Evolutionary conservation across 306 rosid genomes (phyloP).

Genomic region (Lablab purpureus): DNA sequence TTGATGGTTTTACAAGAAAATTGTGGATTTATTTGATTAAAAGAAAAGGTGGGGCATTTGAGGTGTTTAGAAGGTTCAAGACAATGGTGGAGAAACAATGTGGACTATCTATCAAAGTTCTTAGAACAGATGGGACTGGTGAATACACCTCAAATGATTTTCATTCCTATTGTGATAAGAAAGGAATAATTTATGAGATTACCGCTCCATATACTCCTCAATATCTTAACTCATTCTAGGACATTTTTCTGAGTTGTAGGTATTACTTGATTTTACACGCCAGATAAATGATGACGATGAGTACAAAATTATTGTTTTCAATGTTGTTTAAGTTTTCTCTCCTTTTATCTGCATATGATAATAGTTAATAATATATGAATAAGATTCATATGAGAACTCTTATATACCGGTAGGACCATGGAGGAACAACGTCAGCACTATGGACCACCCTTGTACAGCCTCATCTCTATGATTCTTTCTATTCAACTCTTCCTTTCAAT

Average conservation of each 20-base stretch:
- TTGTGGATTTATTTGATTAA: background rate
- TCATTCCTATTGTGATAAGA: background rate
- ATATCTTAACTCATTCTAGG: conserved; percentile 23
- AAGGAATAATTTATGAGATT: too few relatives aligned
- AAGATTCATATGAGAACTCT: conserved; percentile 35
- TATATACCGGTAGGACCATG: conserved; percentile 79
- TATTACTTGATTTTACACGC: conserved; percentile 84
- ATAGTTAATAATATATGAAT: background rate
- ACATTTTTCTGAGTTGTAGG: conserved; percentile 63
- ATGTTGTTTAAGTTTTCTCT: conserved; percentile 26
- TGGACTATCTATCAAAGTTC: background rate
- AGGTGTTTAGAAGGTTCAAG: background rate
- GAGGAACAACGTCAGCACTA: conserved; percentile 97
- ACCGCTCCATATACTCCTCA: too few relatives aligned
- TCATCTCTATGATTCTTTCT: conserved; percentile 73
- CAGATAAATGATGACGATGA: conserved; percentile 93
- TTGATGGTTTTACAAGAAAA: background rate
- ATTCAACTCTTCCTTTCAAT: conserved; percentile 72
- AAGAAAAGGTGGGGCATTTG: too few relatives aligned
- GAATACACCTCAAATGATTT: background rate
- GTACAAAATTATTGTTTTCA: conserved; percentile 54
- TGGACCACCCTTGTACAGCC: conserved; percentile 90
- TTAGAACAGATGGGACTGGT: background rate
- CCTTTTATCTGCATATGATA: conserved; percentile 25
- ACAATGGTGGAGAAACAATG: background rate